phyloP scores from a whole-genome alignment of 2,329 filamentous ascomycete genomes.

The Domatiomyces globalis region DNA sequence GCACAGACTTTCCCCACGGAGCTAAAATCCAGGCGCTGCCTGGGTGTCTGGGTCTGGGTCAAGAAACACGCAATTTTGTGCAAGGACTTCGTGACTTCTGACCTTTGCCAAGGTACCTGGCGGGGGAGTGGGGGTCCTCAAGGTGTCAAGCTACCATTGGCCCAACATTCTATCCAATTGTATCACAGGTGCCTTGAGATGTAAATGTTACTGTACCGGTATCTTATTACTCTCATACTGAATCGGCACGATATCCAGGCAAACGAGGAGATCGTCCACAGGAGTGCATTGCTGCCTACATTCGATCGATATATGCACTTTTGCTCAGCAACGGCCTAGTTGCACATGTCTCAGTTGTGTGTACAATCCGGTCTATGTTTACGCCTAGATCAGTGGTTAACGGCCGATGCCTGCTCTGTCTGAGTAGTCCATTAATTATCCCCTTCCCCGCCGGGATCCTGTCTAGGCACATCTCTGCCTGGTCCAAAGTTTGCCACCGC shows the following conservation, averaged over 20 bases:
- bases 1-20: neutral
- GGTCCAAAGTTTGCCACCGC: neutral
- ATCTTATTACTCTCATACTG: too few relatives aligned
- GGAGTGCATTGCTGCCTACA: neutral
- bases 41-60: neutral
- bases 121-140: neutral
- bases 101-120: neutral
- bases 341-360: neutral
- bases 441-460: constrained; percentile 5
- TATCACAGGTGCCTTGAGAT: neutral
- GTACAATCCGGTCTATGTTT: neutral
- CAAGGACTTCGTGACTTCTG: neutral
- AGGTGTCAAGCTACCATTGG: neutral
- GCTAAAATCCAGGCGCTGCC: too few relatives aligned
- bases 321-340: too few relatives aligned
- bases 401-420: neutral
- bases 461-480: neutral
- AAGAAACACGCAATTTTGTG: neutral
- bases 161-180: neutral
- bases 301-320: too few relatives aligned
- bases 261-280: neutral
- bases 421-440: constrained; percentile 1
- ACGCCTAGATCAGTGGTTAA: neutral
- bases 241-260: neutral
- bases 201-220: too few relatives aligned